A percentile compares a stretch with the other conserved stretches of the same genome.
Evolutionary conservation across 306 rosid genomes (phyloP).

Genomic region (Mucuna pruriens): DNA sequence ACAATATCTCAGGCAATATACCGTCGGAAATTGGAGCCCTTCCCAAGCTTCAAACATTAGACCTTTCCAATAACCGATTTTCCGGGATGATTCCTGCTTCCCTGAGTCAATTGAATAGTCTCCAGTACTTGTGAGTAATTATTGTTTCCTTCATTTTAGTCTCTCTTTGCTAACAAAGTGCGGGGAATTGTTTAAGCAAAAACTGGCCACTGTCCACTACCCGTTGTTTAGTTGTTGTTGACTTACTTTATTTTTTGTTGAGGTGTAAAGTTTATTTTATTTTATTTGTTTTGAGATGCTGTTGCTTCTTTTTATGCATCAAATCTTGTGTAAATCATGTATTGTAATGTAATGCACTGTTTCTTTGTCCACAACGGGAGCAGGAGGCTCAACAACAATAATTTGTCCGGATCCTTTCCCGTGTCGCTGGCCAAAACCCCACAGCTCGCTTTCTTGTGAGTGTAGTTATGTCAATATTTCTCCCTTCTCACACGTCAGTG

Average conservation of each 20-base stretch:
- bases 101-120: constrained; percentile 65
- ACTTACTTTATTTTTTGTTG: neutral
- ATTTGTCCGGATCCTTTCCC: constrained; percentile 88
- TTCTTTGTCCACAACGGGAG: constrained; percentile 50
- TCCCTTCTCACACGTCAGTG: constrained; percentile 26
- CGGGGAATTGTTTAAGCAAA: constrained; percentile 31
- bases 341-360: constrained; percentile 1
- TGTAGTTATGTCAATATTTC: constrained; percentile 43
- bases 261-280: neutral
- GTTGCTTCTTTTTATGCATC: neutral
- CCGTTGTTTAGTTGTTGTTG: constrained; percentile 16
- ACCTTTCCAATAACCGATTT: constrained; percentile 83
- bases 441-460: constrained; percentile 99
- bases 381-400: constrained; percentile 98
- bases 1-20: constrained; percentile 81
- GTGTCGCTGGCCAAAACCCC: constrained; percentile 71
- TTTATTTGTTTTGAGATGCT: constrained; percentile 23
- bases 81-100: constrained; percentile 71
- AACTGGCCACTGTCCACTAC: neutral
- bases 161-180: constrained; percentile 44
- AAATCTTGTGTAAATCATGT: constrained; percentile 2
- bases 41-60: constrained; percentile 79
- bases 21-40: constrained; percentile 79
- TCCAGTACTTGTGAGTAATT: constrained; percentile 75
- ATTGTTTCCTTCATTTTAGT: constrained; percentile 7